phyloP scores from a whole-genome alignment of 1,139 yeast genomes.

The Sugiyamaella novakii region DNA sequence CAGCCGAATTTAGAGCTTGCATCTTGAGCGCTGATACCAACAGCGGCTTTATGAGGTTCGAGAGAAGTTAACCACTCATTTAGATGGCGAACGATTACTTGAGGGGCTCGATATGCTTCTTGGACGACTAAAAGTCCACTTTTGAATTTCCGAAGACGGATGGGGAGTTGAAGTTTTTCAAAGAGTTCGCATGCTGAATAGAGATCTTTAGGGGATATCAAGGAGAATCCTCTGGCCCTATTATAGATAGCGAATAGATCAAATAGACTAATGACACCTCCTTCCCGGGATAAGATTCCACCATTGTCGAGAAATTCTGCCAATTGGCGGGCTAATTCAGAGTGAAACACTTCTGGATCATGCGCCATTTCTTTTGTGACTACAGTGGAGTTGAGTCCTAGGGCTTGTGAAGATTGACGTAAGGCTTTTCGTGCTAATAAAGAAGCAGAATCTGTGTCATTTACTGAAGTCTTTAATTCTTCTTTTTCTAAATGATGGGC shows the following conservation, averaged over 20 bases:
- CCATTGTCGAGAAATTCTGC: constrained; percentile 52
- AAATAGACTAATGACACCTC: constrained; percentile 60
- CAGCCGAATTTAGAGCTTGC: constrained; percentile 62
- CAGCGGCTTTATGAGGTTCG: constrained; percentile 34
- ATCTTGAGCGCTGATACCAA: constrained; percentile 49
- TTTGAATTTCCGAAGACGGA: constrained; percentile 46
- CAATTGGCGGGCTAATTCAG: constrained; percentile 59
- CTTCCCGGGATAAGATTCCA: constrained; percentile 49
- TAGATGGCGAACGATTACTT: constrained; percentile 41
- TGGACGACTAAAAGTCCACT: constrained; percentile 53
- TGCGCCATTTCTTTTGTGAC: constrained; percentile 45
- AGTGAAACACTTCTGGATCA: constrained; percentile 46
- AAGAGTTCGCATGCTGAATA: constrained; percentile 54
- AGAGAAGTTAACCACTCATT: constrained; percentile 40
- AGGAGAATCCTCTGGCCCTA: constrained; percentile 59
- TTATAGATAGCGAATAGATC: constrained; percentile 65
- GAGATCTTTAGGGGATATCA: constrained; percentile 61
- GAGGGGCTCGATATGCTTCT: constrained; percentile 44
- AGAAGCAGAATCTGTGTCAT: constrained; percentile 11
- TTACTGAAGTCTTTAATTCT: constrained; percentile 22
- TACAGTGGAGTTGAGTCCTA: constrained; percentile 40
- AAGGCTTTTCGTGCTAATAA: constrained; percentile 36
- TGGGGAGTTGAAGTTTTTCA: constrained; percentile 50
- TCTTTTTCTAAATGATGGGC: constrained; percentile 39
- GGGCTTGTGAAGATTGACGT: constrained; percentile 39